phyloP scores from a whole-genome alignment of 2,329 filamentous ascomycete species.

The Basipetospora chlamydospora region DNA sequence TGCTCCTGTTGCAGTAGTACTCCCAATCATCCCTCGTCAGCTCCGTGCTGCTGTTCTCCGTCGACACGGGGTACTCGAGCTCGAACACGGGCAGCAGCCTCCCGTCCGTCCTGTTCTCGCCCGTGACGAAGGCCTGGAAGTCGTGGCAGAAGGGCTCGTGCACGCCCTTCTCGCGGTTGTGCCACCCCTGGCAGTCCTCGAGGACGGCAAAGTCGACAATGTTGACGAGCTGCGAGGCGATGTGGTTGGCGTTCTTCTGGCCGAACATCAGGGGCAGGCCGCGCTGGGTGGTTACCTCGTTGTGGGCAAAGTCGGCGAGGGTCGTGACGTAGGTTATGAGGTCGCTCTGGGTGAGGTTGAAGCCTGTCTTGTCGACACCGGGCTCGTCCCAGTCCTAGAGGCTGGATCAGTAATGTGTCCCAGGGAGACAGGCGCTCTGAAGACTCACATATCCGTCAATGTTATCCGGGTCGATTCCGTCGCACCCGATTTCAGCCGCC shows the following conservation, averaged over 20 bases:
- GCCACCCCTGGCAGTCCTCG: conserved; percentile 16
- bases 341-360: conserved; percentile 15
- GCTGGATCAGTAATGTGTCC: neutral
- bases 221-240: conserved; percentile 13
- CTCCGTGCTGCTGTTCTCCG: conserved; percentile 10
- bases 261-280: conserved; percentile 15
- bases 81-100: conserved; percentile 17
- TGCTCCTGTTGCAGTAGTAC: conserved; percentile 13
- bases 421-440: neutral
- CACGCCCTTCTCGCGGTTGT: conserved; percentile 8
- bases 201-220: conserved; percentile 20
- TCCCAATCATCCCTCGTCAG: conserved; percentile 13
- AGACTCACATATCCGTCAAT: conserved; percentile 16
- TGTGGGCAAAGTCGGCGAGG: conserved; percentile 16
- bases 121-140: conserved; percentile 15
- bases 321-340: conserved; percentile 15
- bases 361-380: conserved; percentile 13
- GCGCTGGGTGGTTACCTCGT: conserved; percentile 11
- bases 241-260: conserved; percentile 19
- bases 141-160: conserved; percentile 16
- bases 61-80: conserved; percentile 19
- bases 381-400: conserved; percentile 2
- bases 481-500: conserved; percentile 16
- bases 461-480: conserved; percentile 21
- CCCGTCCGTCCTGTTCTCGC: conserved; percentile 8